Evolutionary conservation across 768 basidiomycete genomes (phyloP).

Genomic region (Termitomyces sp.): DNA sequence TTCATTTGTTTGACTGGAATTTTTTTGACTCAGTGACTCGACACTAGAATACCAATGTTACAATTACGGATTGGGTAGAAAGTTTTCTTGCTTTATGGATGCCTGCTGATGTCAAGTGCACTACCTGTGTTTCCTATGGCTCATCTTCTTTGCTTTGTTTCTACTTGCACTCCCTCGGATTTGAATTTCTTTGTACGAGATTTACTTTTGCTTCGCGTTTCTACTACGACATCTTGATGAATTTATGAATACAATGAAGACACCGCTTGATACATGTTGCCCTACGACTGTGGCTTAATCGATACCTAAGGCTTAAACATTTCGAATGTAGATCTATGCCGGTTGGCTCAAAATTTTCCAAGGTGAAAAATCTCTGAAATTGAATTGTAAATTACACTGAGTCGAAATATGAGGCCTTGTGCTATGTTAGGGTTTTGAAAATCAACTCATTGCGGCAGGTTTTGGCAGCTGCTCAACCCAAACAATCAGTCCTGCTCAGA

Average conservation of each 20-base stretch:
- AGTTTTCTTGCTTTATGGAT: neutral
- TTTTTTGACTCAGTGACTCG: neutral
- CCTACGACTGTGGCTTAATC: too few relatives aligned
- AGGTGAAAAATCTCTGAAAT: too few relatives aligned
- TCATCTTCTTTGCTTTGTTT: neutral
- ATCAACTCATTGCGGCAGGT: too few relatives aligned
- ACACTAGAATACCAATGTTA: neutral
- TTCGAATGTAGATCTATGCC: too few relatives aligned
- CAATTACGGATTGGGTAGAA: neutral
- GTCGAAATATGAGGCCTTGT: too few relatives aligned
- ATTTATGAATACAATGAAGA: neutral
- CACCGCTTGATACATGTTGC: too few relatives aligned
- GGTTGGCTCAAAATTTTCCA: too few relatives aligned
- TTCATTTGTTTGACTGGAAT: neutral
- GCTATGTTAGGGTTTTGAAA: too few relatives aligned
- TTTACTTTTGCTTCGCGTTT: neutral
- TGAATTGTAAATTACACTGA: too few relatives aligned
- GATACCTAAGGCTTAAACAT: too few relatives aligned
- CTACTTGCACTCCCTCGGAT: neutral
- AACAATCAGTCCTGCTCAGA: too few relatives aligned
- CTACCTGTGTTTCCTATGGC: neutral
- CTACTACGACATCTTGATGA: neutral
- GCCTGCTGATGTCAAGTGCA: neutral
- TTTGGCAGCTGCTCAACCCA: too few relatives aligned
- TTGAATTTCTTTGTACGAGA: neutral